phyloP scores from a whole-genome alignment of 31 red algal species.

The Asparagopsis taxiformis region DNA sequence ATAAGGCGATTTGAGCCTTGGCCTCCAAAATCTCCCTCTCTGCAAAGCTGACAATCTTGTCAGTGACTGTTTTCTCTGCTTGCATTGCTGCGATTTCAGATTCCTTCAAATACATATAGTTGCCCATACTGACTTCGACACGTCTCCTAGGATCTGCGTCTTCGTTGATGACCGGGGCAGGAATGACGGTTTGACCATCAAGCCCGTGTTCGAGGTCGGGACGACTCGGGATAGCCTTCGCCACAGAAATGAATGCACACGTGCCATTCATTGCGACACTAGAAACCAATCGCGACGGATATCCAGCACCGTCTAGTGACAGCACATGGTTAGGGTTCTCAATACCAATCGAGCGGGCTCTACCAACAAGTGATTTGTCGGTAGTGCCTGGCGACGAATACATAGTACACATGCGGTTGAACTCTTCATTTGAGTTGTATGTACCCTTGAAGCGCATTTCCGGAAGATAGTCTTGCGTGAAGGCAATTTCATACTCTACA shows the following conservation, averaged over 20 bases:
- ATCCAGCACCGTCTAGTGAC: constrained; percentile 81
- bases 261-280: constrained; percentile 29
- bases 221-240: constrained; percentile 64
- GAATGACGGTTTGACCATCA: constrained; percentile 3
- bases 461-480: constrained; percentile 66
- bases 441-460: constrained; percentile 74
- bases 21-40: constrained; percentile 46
- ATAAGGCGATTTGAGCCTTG: constrained; percentile 33
- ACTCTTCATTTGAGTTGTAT: constrained; percentile 58
- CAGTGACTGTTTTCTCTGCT: not conserved
- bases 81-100: constrained; percentile 18
- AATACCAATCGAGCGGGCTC: constrained; percentile 33
- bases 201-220: constrained; percentile 67
- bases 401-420: constrained; percentile 74
- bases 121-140: constrained; percentile 55
- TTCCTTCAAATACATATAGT: constrained; percentile 70
- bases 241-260: constrained; percentile 34
- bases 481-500: constrained; percentile 64
- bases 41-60: constrained; percentile 23
- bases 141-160: constrained; percentile 40
- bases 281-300: constrained; percentile 51
- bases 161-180: constrained; percentile 25
- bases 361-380: constrained; percentile 58
- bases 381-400: constrained; percentile 61
- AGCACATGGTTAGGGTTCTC: constrained; percentile 74